Evolutionary conservation across 1,284 basidiomycete species (phyloP), one percentile per base, ranked within the genome.

Genomic region (Malassezia japonica): DNA sequence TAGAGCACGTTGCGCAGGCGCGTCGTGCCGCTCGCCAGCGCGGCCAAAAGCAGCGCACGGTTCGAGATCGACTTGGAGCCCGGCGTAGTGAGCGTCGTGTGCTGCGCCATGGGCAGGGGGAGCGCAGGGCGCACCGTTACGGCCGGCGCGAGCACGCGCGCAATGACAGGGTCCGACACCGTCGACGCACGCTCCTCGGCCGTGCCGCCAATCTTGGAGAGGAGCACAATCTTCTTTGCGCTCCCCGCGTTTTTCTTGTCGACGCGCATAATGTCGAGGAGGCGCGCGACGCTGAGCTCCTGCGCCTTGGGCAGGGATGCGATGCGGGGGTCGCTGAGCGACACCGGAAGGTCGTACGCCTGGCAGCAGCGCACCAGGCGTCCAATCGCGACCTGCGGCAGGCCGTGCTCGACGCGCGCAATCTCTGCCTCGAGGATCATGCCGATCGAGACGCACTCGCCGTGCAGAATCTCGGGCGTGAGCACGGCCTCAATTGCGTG

Each of bases 51-150:
- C 36, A 99, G 78, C 0, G 88, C 90, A 37, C 94, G 83, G 75
- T 98, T 98, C 3, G 90, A 95, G 65, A 99, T 87, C 65, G 87
- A 91, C 78, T 99, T 98, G 50, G 86, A 89, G 12, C 92, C 92
- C 0, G 92, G 92, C 0, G 92, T 95, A 6, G 86, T 79, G 82
- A 98, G 86, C 28, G 78, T 82, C 48, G 95, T 80, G 50, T 68
- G 23, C n/a, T 56, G 29, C 53, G 50, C 55, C 13, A 34, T 23
- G 37, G 64, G 62, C 36, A 49, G 41, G 38, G 56, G 40, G 5
- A 50, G 36, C 43, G 59, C 35, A 27, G 59, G 54, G 5, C 59
- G 58, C 42, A 67, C 59, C 16, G 53, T 59, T 28, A 69, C 85
- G 84, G 45, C 81, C 77, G 32, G 79, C 76, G 76, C 96, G 87